Evolutionary conservation across 202 grass and related monocot genomes (phyloP).

Genomic region (Elaeis oleifera): DNA sequence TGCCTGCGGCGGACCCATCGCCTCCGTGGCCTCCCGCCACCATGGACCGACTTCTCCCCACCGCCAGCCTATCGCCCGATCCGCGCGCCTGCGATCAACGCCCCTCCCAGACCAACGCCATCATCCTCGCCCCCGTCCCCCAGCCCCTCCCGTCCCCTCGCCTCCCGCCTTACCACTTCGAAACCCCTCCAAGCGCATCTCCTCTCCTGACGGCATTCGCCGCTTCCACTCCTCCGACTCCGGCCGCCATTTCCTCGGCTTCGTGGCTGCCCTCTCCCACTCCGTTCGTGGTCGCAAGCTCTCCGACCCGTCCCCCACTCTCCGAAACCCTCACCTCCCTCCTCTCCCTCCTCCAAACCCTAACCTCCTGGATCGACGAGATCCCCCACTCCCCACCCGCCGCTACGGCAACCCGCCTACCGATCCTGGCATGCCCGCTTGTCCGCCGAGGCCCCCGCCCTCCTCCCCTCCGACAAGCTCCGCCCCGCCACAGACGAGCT

Average conservation of each 20-base stretch:
- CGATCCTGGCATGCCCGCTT: slow-evolving; percentile 79
- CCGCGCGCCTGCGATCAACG: slow-evolving; percentile 71
- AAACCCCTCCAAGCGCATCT: slow-evolving; percentile 50
- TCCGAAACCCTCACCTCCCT: slow-evolving; percentile 42
- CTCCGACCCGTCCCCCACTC: slow-evolving; percentile 46
- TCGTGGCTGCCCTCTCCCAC: slow-evolving; percentile 67
- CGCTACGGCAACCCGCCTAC: slow-evolving; percentile 92
- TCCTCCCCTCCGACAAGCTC: slow-evolving; percentile 35
- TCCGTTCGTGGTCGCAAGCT: slow-evolving; percentile 67
- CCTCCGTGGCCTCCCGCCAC: slow-evolving; percentile 35
- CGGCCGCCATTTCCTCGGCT: slow-evolving; percentile 70
- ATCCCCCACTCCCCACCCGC: slow-evolving; percentile 56
- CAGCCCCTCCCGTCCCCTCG: slow-evolving; percentile 49
- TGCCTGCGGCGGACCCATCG: slow-evolving; percentile 49
- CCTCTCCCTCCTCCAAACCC: slow-evolving; percentile 42
- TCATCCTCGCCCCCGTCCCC: slow-evolving; percentile 69
- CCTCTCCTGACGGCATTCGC: slow-evolving; percentile 45
- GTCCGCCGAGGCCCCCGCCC: slow-evolving; percentile 22
- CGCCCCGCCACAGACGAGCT: slow-evolving; percentile 51
- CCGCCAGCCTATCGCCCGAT: slow-evolving; percentile 97
- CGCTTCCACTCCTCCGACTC: slow-evolving; percentile 58
- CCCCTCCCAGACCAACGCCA: slow-evolving; percentile 61
- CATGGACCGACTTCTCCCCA: slow-evolving; percentile 42
- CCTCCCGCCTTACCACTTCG: slow-evolving; percentile 52
- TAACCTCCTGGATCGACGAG: slow-evolving; percentile 45